Conservation (phyloP, 129 eudicot species). For the Helianthus annuus region DNA sequence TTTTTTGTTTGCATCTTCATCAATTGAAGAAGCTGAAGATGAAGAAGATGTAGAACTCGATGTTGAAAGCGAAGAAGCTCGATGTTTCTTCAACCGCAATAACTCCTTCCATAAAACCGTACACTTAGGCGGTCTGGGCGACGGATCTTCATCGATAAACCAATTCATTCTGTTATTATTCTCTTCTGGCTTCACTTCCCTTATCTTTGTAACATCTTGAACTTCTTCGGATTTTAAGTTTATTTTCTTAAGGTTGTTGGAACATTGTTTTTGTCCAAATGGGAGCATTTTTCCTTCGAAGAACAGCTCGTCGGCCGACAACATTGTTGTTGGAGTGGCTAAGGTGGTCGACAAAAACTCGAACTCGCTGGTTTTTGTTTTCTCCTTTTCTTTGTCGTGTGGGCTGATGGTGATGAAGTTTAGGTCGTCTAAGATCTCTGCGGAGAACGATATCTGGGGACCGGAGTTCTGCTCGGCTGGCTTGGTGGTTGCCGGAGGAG, state of each 20-base stretch:
- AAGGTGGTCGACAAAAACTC: constrained; percentile 64
- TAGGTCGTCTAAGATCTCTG: constrained; percentile 63
- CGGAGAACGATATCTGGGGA: constrained; percentile 81
- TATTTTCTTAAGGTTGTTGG: constrained; percentile 61
- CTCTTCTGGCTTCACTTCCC: constrained; percentile 2
- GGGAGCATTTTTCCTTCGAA: constrained; percentile 86
- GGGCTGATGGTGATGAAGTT: constrained; percentile 66
- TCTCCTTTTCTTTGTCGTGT: constrained; percentile 23
- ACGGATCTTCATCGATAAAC: constrained; percentile 93
- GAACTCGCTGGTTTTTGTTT: constrained; percentile 43
- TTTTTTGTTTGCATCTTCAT: constrained; percentile 42
- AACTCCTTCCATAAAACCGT: constrained; percentile 94
- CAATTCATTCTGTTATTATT: constrained; percentile 45
- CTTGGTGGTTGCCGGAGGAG: constrained; percentile 33
- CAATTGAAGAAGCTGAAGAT: constrained; percentile 52
- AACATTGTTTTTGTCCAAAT: constrained; percentile 60
- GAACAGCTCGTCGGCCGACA: constrained; percentile 73
- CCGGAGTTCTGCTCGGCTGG: constrained; percentile 39
- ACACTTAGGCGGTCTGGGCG: constrained; percentile 92
- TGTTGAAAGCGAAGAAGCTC: constrained; percentile 50
- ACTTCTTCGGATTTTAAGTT: constrained; percentile 41
- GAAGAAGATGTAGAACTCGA: constrained; percentile 71
- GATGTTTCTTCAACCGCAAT: constrained; percentile 62
- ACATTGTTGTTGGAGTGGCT: constrained; percentile 43
- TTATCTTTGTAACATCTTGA: constrained; percentile 24